These are phyloP conservation scores for Henckelia pumila DNA, from an alignment of 257 asterid species.

Conservation along the genomic window DNA sequence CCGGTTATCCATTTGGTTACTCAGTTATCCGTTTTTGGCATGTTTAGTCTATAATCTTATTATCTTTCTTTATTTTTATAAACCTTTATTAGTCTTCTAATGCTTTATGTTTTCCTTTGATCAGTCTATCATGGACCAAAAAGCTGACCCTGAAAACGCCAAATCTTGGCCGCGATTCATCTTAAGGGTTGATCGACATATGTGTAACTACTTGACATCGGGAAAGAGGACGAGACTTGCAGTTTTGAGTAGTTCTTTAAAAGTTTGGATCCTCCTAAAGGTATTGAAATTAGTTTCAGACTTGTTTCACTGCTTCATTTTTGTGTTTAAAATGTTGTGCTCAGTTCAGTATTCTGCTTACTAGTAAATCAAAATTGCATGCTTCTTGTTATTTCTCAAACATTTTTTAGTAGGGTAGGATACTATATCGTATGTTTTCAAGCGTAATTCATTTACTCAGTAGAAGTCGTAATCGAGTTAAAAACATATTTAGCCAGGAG, in stretches of 20 bases:
- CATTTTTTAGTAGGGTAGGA: background rate
- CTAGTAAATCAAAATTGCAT: background rate
- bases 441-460: background rate
- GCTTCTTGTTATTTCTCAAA: background rate
- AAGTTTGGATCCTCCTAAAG: conserved; percentile 96
- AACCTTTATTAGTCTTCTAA: conserved; percentile 23
- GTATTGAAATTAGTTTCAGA: conserved; percentile 36
- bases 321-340: background rate
- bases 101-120: conserved; percentile 24
- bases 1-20: conserved; percentile 7
- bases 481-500: background rate
- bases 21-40: background rate
- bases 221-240: conserved; percentile 92
- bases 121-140: conserved; percentile 72
- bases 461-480: background rate
- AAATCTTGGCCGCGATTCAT: conserved; percentile 89
- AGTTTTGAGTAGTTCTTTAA: conserved; percentile 87
- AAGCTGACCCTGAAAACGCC: conserved; percentile 71
- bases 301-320: background rate
- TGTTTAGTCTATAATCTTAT: background rate
- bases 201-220: conserved; percentile 86
- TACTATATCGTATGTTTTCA: background rate
- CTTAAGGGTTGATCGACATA: conserved; percentile 81
- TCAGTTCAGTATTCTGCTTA: background rate
- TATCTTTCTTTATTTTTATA: conserved; percentile 11